Conservation (phyloP, 2,329 filamentous ascomycete genomes). For the Neofusicoccum ribis region DNA sequence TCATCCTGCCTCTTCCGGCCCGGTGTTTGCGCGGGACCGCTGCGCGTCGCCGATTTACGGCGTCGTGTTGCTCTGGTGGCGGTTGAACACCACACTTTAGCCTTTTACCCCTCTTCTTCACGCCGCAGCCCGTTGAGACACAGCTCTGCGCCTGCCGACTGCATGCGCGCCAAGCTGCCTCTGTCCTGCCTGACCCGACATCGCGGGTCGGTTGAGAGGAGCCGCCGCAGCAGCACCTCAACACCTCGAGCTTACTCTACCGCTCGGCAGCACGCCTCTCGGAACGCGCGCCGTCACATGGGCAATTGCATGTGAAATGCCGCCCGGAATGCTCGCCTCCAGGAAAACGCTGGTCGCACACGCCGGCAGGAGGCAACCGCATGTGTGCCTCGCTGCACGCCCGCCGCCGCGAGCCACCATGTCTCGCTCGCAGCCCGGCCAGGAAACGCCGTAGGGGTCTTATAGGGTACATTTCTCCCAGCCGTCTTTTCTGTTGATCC, state of each 20-base stretch:
- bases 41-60: conserved; percentile 8
- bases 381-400: background rate
- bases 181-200: background rate
- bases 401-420: background rate
- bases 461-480: conserved; percentile 15
- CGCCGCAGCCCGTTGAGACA: background rate
- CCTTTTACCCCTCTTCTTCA: conserved; percentile 7
- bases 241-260: background rate
- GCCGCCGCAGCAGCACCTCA: background rate
- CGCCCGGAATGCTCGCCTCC: background rate
- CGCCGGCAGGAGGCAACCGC: background rate
- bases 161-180: background rate
- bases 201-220: background rate
- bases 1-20: background rate
- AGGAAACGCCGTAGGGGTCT: background rate
- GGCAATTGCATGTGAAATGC: background rate
- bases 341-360: background rate
- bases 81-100: background rate
- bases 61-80: background rate
- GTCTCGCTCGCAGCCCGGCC: background rate
- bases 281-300: background rate
- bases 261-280: background rate
- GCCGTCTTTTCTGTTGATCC: background rate
- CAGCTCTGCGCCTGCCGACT: background rate
- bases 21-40: background rate